Base-by-base conservation (phyloP, 768 basidiomycete species). In the Kwoniella europaea region DNA sequence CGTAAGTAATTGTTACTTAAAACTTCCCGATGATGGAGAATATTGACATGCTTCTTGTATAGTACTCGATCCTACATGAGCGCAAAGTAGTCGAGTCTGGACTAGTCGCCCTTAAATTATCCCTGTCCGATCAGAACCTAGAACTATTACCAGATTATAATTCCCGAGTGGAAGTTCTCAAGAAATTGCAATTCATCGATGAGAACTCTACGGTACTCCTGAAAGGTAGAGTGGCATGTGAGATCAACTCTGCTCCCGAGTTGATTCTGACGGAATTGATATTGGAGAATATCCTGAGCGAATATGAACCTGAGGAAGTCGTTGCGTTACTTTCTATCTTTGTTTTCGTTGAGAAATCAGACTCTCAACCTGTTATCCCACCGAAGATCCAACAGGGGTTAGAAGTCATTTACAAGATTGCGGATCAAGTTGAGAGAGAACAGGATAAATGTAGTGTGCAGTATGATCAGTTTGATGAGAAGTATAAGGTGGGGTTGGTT, bases 201-300 rank as follows among this genome's bases (percentile, higher is more conserved):
- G 92, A 95, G 69, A 94, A 98, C 76, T 91, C 93, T 42, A 99
- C 96, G 0, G 94, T 99, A 2, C 87, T 93, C 41, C 87, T 99
- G 61, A 99, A 99, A 82, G 97, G 97, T 18, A 89, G 97, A 60
- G 97, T 99, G 16, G 97, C 97, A 42, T 99, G 97, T 86, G 97
- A 99, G 95, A 98, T 99, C 82, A 99, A 99, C 82, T 98, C 96
- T 7, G 93, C 91, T n/a, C 93, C 93, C 72, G 97, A 98, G 78
- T 91, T 99, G 27, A 89, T 99, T 59, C 86, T 98, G 58, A 99
- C 97, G 0, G 97, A 99, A 79, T 88, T 99, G 62, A 96, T 99
- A 66, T 87, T 98, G 63, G 97, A 99, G 79, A 99, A 99, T 79
- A 91, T 92, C 0, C 86, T 98, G 35, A 93, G 93, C 6, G 86